Evolutionary conservation across 2,329 filamentous ascomycete genomes (phyloP), one percentile per base, ranked within the genome.

Genomic region (Talaromyces sp.): DNA sequence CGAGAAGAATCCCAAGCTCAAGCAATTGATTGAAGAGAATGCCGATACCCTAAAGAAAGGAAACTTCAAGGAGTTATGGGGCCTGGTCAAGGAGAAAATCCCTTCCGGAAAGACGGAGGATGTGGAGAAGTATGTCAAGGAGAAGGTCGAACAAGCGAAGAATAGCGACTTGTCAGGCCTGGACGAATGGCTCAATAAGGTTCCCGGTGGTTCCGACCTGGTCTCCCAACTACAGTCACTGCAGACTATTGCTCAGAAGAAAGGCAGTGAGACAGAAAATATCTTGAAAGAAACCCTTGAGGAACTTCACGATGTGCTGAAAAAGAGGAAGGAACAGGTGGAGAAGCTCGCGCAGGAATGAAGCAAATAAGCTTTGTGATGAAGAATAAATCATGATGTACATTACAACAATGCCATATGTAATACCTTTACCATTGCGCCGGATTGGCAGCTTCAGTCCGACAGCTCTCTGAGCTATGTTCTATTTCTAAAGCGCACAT

Each of bases 91-190:
- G 21, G 48, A 51, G 13, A 52, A 52, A 13, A 33, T 51, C 15
- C 33, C 48, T 5, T 37, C 48, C 7, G 48, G 48, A n/a, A 52
- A 52, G 48, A 37, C 35, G 13, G 48, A 52, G 19, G 48, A 52
- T 19, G 48, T 52, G 35, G 48, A 52, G 35, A 52, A 52, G 3
- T 52, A 52, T 31, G 9, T 52, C 35, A 52, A 52, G 22, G 33
- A 52, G 19, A 39, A 52, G 35, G 33, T 52, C 8, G 48, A 52
- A 5, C 48, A 52, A 39, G 48, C 48, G 19, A 52, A 52, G 35
- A 52, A 52, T 17, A 39, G 19, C 9, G 33, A 52, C 35, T n/a
- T 52, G 1, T 39, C 48, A 11, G 48, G 48, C 3, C 13, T 52
- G 33, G 33, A 52, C 9, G 33, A 52, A 25, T 52, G 48, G 33